A percentile compares a stretch with the other conserved stretches of the same genome.
phyloP scores from a whole-genome alignment of 2,329 filamentous ascomycete genomes.

The Neocucurbitaria cava region DNA sequence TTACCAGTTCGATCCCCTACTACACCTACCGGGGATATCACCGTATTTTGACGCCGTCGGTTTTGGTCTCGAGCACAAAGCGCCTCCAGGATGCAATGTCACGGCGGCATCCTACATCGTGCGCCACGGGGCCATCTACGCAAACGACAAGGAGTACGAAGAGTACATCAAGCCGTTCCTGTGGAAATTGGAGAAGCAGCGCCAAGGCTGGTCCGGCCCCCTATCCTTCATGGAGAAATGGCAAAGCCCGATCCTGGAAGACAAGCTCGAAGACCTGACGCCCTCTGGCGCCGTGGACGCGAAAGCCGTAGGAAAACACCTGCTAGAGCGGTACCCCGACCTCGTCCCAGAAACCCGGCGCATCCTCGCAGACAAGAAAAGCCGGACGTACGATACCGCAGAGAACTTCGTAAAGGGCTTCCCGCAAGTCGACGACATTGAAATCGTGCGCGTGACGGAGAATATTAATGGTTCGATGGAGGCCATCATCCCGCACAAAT shows the following conservation, averaged over 20 bases:
- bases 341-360: conserved; percentile 52
- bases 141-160: conserved; percentile 60
- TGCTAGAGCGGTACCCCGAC: conserved; percentile 62
- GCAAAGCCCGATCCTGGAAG: conserved; percentile 62
- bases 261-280: conserved; percentile 52
- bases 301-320: conserved; percentile 65
- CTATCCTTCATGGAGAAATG: conserved; percentile 65
- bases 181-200: conserved; percentile 64
- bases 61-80: conserved; percentile 54
- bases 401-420: conserved; percentile 39
- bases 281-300: conserved; percentile 55
- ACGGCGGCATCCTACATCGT: conserved; percentile 58
- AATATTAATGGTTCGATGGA: conserved; percentile 40
- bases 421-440: conserved; percentile 35
- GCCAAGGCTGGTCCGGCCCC: conserved; percentile 60
- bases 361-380: conserved; percentile 46
- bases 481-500: conserved; percentile 43
- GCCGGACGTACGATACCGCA: conserved; percentile 45
- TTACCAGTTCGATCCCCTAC: conserved; percentile 56
- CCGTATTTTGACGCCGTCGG: conserved; percentile 58
- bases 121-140: conserved; percentile 58
- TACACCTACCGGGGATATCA: conserved; percentile 59
- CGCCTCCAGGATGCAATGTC: conserved; percentile 58
- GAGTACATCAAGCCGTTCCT: conserved; percentile 58
- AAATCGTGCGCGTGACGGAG: conserved; percentile 42